Evolutionary conservation across 257 asterid species (phyloP).

Genomic region (Anisodus acutangulus): DNA sequence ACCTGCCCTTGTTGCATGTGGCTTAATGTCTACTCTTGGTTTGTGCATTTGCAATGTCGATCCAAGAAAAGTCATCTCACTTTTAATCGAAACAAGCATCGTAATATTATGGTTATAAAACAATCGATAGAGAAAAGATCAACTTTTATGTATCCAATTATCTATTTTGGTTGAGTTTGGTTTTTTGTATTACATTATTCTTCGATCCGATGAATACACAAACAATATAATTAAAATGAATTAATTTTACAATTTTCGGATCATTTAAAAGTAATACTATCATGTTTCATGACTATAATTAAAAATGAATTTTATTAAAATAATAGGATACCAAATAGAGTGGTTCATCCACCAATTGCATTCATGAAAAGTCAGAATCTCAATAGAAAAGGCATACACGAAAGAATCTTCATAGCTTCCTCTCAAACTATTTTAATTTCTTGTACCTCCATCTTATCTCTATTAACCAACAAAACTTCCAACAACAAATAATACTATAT

Average conservation of each 20-base stretch:
- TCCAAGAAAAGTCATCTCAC: rapidly evolving
- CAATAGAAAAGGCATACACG: constrained; percentile 38
- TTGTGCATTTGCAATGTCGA: neutral
- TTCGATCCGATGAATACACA: no score
- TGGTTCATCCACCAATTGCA: constrained; percentile 50
- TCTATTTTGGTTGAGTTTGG: no score
- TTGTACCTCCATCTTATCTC: constrained; percentile 47
- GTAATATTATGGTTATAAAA: neutral
- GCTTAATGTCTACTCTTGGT: neutral
- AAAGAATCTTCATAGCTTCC: constrained; percentile 52
- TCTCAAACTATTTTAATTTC: constrained; percentile 34
- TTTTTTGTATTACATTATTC: no score
- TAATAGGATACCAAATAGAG: constrained; percentile 32
- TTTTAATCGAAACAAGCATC: neutral
- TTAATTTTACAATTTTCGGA: neutral
- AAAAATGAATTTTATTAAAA: neutral
- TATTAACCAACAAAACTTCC: constrained; percentile 15
- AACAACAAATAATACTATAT: neutral
- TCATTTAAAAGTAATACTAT: neutral
- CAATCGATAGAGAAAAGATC: neutral
- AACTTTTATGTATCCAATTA: neutral
- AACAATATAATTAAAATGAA: neutral
- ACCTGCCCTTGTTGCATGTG: rapidly evolving
- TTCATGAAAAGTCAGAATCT: constrained; percentile 48
- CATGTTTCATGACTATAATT: neutral